Evolutionary conservation across 2,329 filamentous ascomycete species (phyloP), one percentile per base, ranked within the genome.

Genomic region (Arthroderma uncinatum): DNA sequence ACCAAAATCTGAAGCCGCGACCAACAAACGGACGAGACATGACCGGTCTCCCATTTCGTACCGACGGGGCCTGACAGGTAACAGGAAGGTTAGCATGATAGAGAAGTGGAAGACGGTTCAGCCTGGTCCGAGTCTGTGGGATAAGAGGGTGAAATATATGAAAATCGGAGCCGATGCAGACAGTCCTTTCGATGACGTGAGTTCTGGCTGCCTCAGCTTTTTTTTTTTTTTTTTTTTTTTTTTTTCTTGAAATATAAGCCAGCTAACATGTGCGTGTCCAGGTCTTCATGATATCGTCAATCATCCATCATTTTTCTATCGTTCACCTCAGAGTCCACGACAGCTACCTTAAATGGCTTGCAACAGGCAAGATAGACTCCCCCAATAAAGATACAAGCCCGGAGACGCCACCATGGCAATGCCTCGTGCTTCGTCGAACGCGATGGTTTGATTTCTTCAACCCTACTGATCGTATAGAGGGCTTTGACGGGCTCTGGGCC

Each of bases 231-330:
- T 2, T 9, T 54, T 48, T 9, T n/a, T 8, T 37, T 50, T 6
- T 28, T 47, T 37, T 36, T 50, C 16, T 44, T 33, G 19, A 33
- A 21, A 30, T 8, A 44, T 16, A 19, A 34, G 34, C 10, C 19
- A 5, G 5, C 47, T 50, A 50, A 50, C 25, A 10, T 33, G 10
- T 30, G 4, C 12, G 6, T 50, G 12, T 21, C 47, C 19, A 84
- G 79, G 75, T 84, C 54, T 83, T 80, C 68, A 77, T 83, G 74
- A 64, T 84, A 52, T 83, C 81, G 10, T 79, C 79, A 23, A 71
- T 84, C 61, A 83, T 83, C 65, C 81, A 83, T 67, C 82, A 85
- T 62, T 73, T 84, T 60, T 76, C 78, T 57, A 76, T 85, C 52
- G 66, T 84, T 55, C 80, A 79, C 62, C 71, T 84, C 52, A 78